A percentile compares a stretch with the other conserved stretches of the same genome.
phyloP scores from a whole-genome alignment of 1,139 yeast genomes.

The Diutina mesorugosa region DNA sequence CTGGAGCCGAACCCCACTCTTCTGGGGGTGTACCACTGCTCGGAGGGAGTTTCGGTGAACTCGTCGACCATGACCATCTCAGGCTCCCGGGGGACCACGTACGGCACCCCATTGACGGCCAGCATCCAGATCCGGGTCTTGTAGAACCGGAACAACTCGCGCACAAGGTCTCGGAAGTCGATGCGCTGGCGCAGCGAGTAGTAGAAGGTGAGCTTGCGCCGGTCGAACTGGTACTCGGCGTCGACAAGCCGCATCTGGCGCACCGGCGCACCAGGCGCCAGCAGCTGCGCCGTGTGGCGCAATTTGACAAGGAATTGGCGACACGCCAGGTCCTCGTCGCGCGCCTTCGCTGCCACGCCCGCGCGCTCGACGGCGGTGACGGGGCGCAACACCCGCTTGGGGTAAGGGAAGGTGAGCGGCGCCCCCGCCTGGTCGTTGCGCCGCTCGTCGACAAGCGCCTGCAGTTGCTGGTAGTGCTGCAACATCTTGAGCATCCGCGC shows the following conservation, averaged over 20 bases:
- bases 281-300: constrained; percentile 16
- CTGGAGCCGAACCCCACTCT: neutral
- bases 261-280: constrained; percentile 3
- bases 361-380: constrained; percentile 53
- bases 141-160: constrained; percentile 3
- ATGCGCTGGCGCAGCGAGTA: neutral
- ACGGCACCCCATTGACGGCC: constrained; percentile 14
- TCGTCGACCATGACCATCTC: neutral
- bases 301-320: constrained; percentile 50
- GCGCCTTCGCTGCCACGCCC: constrained; percentile 44
- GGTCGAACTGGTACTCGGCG: constrained; percentile 3
- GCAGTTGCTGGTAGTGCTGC: constrained; percentile 46
- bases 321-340: constrained; percentile 67
- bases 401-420: constrained; percentile 37
- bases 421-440: neutral
- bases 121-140: constrained; percentile 7
- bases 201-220: constrained; percentile 2
- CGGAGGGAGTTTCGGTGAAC: neutral
- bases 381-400: constrained; percentile 66
- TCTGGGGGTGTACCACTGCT: neutral
- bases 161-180: constrained; percentile 3
- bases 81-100: constrained; percentile 2
- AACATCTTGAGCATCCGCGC: constrained; percentile 52
- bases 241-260: constrained; percentile 9
- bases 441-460: constrained; percentile 25